These are phyloP conservation scores for Magnolia changhungtana DNA, from an alignment of 164 flowering plant genomes.

Conservation along the genomic window DNA sequence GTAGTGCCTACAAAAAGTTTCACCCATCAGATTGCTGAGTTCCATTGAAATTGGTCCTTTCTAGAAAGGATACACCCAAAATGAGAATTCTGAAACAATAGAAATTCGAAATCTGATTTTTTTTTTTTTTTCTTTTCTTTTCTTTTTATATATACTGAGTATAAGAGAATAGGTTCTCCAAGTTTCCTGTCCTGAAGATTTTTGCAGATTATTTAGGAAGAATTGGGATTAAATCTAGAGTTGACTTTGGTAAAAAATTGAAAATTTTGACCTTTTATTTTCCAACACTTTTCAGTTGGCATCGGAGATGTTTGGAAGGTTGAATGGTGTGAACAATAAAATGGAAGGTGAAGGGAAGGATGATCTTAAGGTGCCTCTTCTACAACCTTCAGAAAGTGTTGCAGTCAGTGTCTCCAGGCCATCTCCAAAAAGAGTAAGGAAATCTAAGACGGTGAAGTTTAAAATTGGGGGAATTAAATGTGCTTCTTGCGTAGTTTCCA, in stretches of 20 bases:
- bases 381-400: constrained; percentile 35
- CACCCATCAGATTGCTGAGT: too few relatives aligned
- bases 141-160: neutral
- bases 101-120: neutral
- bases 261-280: neutral
- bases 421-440: constrained; percentile 19
- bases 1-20: too few relatives aligned
- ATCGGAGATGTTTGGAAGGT: neutral
- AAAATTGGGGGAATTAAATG: constrained; percentile 55
- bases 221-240: neutral
- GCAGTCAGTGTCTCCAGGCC: constrained; percentile 24
- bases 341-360: constrained; percentile 47
- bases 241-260: neutral
- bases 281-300: neutral
- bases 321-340: constrained; percentile 4
- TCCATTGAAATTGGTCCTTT: neutral
- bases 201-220: neutral
- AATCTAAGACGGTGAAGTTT: constrained; percentile 40
- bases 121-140: neutral
- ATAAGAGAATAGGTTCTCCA: neutral
- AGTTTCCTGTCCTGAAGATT: neutral
- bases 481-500: constrained; percentile 65
- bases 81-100: neutral
- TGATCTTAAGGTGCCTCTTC: constrained; percentile 58
- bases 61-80: neutral